Base-by-base conservation (phyloP, 371 early-diverging fungal genomes). In the Smittium culicis region DNA sequence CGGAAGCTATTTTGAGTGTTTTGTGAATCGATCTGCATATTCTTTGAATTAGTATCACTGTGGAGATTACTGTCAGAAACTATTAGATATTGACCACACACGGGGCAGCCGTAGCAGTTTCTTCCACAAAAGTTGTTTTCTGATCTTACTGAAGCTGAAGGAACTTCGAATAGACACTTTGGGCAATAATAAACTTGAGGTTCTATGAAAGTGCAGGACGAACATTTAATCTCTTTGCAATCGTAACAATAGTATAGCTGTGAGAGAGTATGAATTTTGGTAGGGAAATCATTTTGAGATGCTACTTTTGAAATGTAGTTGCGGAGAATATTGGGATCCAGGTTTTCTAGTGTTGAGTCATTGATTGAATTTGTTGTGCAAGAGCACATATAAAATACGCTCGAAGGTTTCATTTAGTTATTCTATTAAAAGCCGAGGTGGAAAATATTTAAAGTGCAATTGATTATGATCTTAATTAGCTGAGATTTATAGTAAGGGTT, bases 31-130 rank as follows among this genome's bases (percentile, higher is more conserved):
- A 45, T 45, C 20, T 11, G 5, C 1, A 82, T 82, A 57, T 66
- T 54, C 54, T 73, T 77, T 2, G 73, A 70, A 1, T 76, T 72
- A 3, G 70, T 28, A 24, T 69, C 31, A 24, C 70, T 68, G 34
- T 67, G 61, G 14, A 45, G 72, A 1, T 79, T 68, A 64, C 81
- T 85, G 33, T 86, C 85, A 0, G 91, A 83, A 5, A 94, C 94
- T 1, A 86, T 82, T 33, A 94, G 77, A 2, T 89, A 87, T 54
- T 89, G 90, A 58, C 84, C 81, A 76, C 94, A 96, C 31, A 87
- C 79, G 5, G 96, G 96, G 73, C 95, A 96, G 66, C 90, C 86
- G 71, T 94, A 94, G 78, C 96, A 94, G 73, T 94, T 94, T 60
- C 95, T 82, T 0, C 90, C 91, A 70, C 96, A 96, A 73, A 92